Evolutionary conservation across 768 basidiomycete species (phyloP), one percentile per base, ranked within the genome.

Genomic region (Cystofilobasidium macerans): DNA sequence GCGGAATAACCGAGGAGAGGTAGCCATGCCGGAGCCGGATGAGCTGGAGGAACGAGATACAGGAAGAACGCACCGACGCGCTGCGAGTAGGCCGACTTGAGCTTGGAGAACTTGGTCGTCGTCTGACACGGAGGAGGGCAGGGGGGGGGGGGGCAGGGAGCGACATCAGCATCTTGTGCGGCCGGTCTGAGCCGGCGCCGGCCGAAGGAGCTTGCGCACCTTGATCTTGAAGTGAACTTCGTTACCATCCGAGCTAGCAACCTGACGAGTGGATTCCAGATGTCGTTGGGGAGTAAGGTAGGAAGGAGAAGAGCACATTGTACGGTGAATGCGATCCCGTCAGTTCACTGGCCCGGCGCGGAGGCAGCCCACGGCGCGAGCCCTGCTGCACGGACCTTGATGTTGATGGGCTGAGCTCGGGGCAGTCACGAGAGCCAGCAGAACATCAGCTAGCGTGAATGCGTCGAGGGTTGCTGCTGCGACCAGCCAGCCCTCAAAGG

Each of bases 191-290:
- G 7, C 36, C 14, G 36, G 8, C 36, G 36, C 36, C 36, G 7
- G 36, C 36, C 8, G 36, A n/a, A 40, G 20, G 43, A 20, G 11
- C 8, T 20, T 11, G 43, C 51, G 26, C 51, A 54, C 51, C 51
- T 54, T 54, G 51, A 54, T 54, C 51, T 54, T 54, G 51, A 54
- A 54, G 51, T 54, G 51, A 7, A 54, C 51, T 30, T 54, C 51
- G 51, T 54, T 54, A 2, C 51, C 51, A 30, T 54, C 51, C 1
- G 51, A 54, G 30, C 51, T 54, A 13, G 26, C 28, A 14, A 54
- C 51, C 51, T 54, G 51, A 11, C 4, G 5, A 26, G 28, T 6
- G 8, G 42, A 40, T 40, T 40, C 13, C 48, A 26, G 48, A 9
- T 26, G 48, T 5, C 7, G 12, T n/a, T 26, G 2, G 26, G 11